Evolutionary conservation across 202 grass and related monocot species (phyloP).

Genomic region (Bolboschoenoplectus hybrid): DNA sequence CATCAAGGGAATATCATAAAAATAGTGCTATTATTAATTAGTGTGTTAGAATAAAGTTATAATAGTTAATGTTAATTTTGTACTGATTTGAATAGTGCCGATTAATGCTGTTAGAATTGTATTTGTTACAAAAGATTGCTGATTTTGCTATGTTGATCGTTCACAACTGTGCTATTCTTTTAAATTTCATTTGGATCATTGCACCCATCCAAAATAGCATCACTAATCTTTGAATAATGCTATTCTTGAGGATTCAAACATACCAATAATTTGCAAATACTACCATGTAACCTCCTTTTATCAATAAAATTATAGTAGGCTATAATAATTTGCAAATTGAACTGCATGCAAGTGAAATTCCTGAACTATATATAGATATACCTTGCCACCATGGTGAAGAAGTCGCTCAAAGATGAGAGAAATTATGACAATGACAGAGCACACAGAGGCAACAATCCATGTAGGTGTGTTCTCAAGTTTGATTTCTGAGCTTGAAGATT

Average conservation of each 20-base stretch:
- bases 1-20: too few species aligned
- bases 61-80: too few species aligned
- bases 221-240: neutral
- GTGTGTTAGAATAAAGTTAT: too few species aligned
- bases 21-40: neutral
- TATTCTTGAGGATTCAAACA: neutral
- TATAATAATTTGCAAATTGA: too few species aligned
- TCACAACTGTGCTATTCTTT: neutral
- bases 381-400: conserved; percentile 83
- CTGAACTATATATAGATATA: conserved; percentile 10
- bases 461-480: conserved; percentile 73
- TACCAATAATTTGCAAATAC: neutral
- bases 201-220: neutral
- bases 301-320: too few species aligned
- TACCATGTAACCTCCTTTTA: too few species aligned
- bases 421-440: conserved; percentile 73
- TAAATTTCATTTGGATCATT: neutral
- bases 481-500: conserved; percentile 2
- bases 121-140: neutral
- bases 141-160: neutral
- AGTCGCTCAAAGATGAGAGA: conserved; percentile 82
- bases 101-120: neutral
- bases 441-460: conserved; percentile 81
- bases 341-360: neutral
- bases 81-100: too few species aligned